Percentiles rank a stretch among this genome's conserved stretches.
phyloP scores from a whole-genome alignment of 306 rosid species.

The Astragalus glycyphyllos region DNA sequence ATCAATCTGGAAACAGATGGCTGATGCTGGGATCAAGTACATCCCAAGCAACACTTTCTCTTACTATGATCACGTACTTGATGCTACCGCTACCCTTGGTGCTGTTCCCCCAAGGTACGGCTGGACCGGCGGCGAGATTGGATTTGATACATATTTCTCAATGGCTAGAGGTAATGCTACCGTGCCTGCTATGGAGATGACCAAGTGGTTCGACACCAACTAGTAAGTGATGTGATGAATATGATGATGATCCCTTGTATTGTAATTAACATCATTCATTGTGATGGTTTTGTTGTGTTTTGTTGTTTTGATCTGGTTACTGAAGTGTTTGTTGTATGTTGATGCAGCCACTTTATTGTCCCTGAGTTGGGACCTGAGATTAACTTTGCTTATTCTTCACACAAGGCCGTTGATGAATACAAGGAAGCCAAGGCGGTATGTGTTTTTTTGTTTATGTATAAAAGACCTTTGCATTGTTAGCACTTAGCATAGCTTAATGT shows the following conservation, averaged over 20 bases:
- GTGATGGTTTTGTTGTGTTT: background rate
- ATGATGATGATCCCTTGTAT: background rate
- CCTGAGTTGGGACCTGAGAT: constrained; percentile 93
- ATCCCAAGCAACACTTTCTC: constrained; percentile 92
- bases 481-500: constrained; percentile 1
- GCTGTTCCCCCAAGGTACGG: constrained; percentile 91
- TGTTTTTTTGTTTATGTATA: background rate
- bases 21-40: constrained; percentile 78
- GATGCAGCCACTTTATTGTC: constrained; percentile 89
- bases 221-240: constrained; percentile 67
- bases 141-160: constrained; percentile 79
- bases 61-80: constrained; percentile 82
- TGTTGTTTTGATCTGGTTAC: constrained; percentile 27
- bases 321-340: constrained; percentile 31
- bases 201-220: constrained; percentile 99
- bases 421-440: constrained; percentile 97
- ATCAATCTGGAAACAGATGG: constrained; percentile 92
- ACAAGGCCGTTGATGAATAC: constrained; percentile 92
- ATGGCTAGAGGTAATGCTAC: constrained; percentile 98
- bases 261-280: background rate
- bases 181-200: constrained; percentile 98
- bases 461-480: background rate
- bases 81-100: constrained; percentile 80
- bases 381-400: constrained; percentile 79
- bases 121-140: constrained; percentile 88